Conservation (phyloP, 2,329 filamentous ascomycete species). For the Phyllosticta capitalensis region DNA sequence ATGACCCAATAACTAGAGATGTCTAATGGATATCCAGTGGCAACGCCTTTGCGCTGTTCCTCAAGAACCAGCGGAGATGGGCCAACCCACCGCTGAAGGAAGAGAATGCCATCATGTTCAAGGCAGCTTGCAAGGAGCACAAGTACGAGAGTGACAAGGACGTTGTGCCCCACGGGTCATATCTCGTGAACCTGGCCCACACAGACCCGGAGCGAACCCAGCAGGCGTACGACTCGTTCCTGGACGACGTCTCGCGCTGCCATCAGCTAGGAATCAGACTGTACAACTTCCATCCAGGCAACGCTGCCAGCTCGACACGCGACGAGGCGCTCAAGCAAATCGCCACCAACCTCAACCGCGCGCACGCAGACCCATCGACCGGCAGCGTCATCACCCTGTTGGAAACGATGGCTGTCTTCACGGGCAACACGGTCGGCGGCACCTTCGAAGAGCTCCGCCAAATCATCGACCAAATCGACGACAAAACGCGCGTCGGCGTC, state of each 20-base stretch:
- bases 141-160: constrained; percentile 62
- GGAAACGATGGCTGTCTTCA: constrained; percentile 83
- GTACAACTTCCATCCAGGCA: constrained; percentile 98
- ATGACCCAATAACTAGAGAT: not conserved
- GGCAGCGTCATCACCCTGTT: constrained; percentile 70
- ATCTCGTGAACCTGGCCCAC: constrained; percentile 92
- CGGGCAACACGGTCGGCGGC: constrained; percentile 77
- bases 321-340: constrained; percentile 67
- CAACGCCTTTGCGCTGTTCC: constrained; percentile 88
- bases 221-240: constrained; percentile 76
- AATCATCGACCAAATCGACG: constrained; percentile 68
- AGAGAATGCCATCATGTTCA: constrained; percentile 61
- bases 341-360: constrained; percentile 70
- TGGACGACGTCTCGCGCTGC: constrained; percentile 81
- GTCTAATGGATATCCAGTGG: constrained; percentile 42
- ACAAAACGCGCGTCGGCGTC: constrained; percentile 79
- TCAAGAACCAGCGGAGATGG: constrained; percentile 97
- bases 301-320: constrained; percentile 56
- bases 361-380: constrained; percentile 59
- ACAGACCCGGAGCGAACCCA: constrained; percentile 67
- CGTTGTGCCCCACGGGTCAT: constrained; percentile 86
- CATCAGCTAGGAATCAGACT: constrained; percentile 75
- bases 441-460: constrained; percentile 78
- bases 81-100: constrained; percentile 65
- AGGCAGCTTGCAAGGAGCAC: constrained; percentile 56